A percentile compares a stretch with the other conserved stretches of the same genome.
These are phyloP conservation scores for Camelina neglecta DNA, from an alignment of 345 rosid species.

Conservation along the genomic window DNA sequence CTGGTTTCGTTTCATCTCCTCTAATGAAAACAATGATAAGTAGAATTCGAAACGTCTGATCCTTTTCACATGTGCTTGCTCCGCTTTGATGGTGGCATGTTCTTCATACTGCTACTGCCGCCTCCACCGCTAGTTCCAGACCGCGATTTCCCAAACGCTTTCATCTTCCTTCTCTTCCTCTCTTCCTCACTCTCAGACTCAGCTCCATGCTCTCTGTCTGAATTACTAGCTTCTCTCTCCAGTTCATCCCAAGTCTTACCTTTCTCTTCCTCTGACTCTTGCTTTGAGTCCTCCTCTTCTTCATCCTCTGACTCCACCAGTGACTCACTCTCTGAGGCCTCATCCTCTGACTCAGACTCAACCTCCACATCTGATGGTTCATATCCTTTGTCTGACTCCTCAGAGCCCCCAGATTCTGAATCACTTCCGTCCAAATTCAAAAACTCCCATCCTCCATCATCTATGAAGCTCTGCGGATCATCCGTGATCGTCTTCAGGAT, in stretches of 20 bases:
- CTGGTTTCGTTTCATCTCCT: not conserved
- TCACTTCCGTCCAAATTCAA: conserved; percentile 84
- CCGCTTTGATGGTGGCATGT: conserved; percentile 45
- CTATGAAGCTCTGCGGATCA: conserved; percentile 85
- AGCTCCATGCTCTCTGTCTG: conserved; percentile 85
- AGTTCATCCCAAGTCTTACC: conserved; percentile 99
- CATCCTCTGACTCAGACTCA: conserved; percentile 85
- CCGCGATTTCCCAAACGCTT: conserved; percentile 74
- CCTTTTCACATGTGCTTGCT: conserved; percentile 41
- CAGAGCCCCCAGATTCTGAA: conserved; percentile 79
- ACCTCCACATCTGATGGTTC: conserved; percentile 81
- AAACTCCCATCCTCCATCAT: conserved; percentile 95
- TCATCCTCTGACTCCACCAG: conserved; percentile 88
- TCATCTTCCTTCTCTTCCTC: conserved; percentile 85
- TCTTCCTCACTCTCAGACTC: conserved; percentile 97
- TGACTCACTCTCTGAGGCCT: conserved; percentile 72
- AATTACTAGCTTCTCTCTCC: conserved; percentile 94
- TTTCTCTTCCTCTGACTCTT: conserved; percentile 82
- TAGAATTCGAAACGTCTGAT: not conserved
- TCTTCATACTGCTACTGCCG: conserved; percentile 33
- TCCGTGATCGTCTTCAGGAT: conserved; percentile 88
- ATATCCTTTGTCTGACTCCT: conserved; percentile 90
- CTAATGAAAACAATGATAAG: no score
- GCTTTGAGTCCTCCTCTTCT: conserved; percentile 74
- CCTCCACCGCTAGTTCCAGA: conserved; percentile 54